Conservation (phyloP, 148 eudicot genomes). For the Selenicereus undatus region DNA sequence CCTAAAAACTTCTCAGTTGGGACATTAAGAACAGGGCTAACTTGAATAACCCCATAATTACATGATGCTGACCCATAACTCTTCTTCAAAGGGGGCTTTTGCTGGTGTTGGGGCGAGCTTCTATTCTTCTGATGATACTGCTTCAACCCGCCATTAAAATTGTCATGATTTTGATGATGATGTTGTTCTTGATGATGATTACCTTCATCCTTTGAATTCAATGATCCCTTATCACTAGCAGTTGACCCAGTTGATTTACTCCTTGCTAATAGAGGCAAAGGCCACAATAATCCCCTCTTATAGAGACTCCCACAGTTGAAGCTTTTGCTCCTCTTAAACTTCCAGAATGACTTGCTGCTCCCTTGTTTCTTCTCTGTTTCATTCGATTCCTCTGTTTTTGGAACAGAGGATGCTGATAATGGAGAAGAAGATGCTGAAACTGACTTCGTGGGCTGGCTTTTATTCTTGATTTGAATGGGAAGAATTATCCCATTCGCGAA, state of each 20-base stretch:
- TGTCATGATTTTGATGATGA: constrained; percentile 3
- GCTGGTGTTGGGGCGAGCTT: constrained; percentile 21
- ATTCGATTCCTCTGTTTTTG: constrained; percentile 2
- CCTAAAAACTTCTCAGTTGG: constrained; percentile 61
- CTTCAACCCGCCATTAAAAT: constrained; percentile 10
- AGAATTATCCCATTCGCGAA: constrained; percentile 70
- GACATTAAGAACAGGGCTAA: constrained; percentile 63
- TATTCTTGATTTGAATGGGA: constrained; percentile 47
- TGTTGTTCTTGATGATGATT: constrained; percentile 8
- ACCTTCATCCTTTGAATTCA: constrained; percentile 33
- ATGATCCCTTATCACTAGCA: constrained; percentile 44
- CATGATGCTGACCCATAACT: constrained; percentile 29
- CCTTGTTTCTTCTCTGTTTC: constrained; percentile 30
- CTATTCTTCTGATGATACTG: constrained; percentile 18
- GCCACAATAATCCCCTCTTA: constrained; percentile 59
- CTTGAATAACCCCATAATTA: constrained; percentile 32
- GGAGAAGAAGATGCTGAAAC: constrained; percentile 23
- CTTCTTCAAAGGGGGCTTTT: constrained; percentile 88
- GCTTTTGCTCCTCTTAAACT: constrained; percentile 73
- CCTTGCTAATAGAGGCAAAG: constrained; percentile 61
- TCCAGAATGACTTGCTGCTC: constrained; percentile 65
- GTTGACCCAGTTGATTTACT: constrained; percentile 85
- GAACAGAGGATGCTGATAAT: constrained; percentile 5
- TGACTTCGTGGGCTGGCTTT: constrained; percentile 7
- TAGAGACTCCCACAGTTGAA: constrained; percentile 63